Evolutionary conservation across 441 rosid species (phyloP), one percentile per base, ranked within the genome.

Genomic region (Cnidoscolus chayamansa): DNA sequence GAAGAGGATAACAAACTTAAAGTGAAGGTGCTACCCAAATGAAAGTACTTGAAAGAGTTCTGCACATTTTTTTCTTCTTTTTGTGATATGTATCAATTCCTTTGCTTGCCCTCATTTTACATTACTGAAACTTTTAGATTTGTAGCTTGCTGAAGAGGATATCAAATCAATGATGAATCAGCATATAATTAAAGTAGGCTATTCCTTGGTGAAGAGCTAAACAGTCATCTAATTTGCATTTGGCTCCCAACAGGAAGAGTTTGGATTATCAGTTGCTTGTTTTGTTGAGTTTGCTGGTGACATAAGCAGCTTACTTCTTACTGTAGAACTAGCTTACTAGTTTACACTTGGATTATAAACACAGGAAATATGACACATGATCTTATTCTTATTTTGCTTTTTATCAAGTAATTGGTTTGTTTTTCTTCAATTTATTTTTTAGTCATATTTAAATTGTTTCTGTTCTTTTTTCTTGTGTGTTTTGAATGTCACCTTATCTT

Each of bases 401-500:
- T 40, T 40, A 40, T 40, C 45, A 40, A 40, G 45, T 2, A 35
- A 35, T 35, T 4, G 5, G 37, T 35, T 0, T 32, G 7, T 35
- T 51, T 59, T 4, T 47, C 0, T 4, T 25, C 37, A 7, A 19
- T 0, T 58, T 63, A 2, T 15, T 13, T 37, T 11, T 2, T 63
- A 17, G 43, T 32, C 49, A 3, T 15, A 12, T 2, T 54, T 40
- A 31, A 50, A 51, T 45, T 40, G 3, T 57, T 63, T 32, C 25
- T 16, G 31, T 10, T 15, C 11, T 43, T 61, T 1, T 63, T 31
- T 16, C 35, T 51, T 7, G 7, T 49, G 11, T 45, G 0, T 40
- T 40, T 40, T 40, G 45, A 40, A 7, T 50, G n/a, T 62, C 45
- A 57, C 50, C 67, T 61, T 51, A 37, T 70, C 13, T 62, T 40